Conservation (phyloP, 495 filamentous ascomycete genomes). For the Penicillium maclennaniae region DNA sequence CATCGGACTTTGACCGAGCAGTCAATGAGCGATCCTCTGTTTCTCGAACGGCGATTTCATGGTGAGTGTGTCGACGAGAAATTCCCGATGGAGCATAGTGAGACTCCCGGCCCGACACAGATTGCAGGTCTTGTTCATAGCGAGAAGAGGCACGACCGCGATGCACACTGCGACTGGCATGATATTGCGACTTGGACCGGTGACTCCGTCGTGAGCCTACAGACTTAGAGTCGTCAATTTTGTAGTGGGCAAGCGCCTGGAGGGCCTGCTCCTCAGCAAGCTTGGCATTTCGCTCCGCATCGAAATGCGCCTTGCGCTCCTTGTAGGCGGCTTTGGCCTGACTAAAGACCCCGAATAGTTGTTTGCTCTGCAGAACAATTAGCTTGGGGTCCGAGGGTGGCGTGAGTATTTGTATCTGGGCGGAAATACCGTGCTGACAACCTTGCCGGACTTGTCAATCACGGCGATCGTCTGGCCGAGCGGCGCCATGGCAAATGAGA, state of each 20-base stretch:
- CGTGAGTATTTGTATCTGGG: neutral
- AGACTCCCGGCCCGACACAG: constrained; percentile 16
- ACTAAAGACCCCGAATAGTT: constrained; percentile 79
- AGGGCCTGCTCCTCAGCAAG: constrained; percentile 50
- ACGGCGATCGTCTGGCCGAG: constrained; percentile 77
- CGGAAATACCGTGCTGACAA: constrained; percentile 77
- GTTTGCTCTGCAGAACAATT: constrained; percentile 65
- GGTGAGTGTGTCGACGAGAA: constrained; percentile 46
- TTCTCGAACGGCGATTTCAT: constrained; percentile 32
- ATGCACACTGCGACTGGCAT: constrained; percentile 30
- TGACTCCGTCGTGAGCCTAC: constrained; percentile 40
- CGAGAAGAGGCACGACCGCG: constrained; percentile 19
- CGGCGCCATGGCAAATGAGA: constrained; percentile 35
- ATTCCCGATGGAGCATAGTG: constrained; percentile 30
- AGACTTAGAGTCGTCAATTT: constrained; percentile 50
- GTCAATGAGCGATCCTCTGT: constrained; percentile 20
- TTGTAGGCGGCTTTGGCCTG: constrained; percentile 82
- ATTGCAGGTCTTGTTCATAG: constrained; percentile 37
- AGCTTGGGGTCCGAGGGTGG: constrained; percentile 15
- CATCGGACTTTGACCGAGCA: constrained; percentile 43
- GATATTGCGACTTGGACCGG: constrained; percentile 28
- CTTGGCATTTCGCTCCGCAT: constrained; percentile 59
- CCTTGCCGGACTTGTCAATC: constrained; percentile 88
- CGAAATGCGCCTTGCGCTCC: constrained; percentile 74
- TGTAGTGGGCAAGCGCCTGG: constrained; percentile 43